Evolutionary conservation across 1,284 basidiomycete species (phyloP).

Genomic region (Austroboletus novae-zelandiae): DNA sequence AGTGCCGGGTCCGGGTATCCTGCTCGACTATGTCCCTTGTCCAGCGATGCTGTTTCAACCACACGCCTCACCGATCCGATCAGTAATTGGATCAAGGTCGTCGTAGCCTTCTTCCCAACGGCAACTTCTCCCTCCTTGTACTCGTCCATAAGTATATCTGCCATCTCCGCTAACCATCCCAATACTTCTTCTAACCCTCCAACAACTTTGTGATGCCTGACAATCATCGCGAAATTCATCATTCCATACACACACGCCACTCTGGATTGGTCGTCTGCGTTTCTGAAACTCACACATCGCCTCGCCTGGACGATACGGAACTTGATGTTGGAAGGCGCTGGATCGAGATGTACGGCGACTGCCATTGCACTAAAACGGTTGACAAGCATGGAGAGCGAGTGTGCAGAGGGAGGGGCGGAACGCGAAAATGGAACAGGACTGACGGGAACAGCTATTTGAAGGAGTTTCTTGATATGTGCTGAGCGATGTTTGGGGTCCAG

Average conservation of each 20-base stretch:
- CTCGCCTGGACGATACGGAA: slow-evolving; percentile 61
- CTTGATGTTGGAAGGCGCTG: slow-evolving; percentile 47
- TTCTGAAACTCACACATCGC: slow-evolving; percentile 66
- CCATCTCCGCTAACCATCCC: slow-evolving; percentile 69
- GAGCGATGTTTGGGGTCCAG: slow-evolving; percentile 37
- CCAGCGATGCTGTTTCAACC: slow-evolving; percentile 51
- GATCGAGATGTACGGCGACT: slow-evolving; percentile 74
- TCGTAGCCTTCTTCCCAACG: slow-evolving; percentile 18
- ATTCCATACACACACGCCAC: slow-evolving; percentile 75
- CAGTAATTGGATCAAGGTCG: slow-evolving; percentile 47
- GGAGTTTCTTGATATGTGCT: slow-evolving; percentile 63
- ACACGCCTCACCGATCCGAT: slow-evolving; percentile 63
- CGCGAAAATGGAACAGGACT: slow-evolving; percentile 66
- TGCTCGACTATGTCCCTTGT: slow-evolving; percentile 23
- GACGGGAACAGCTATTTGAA: slow-evolving; percentile 79
- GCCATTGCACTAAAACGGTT: slow-evolving; percentile 84
- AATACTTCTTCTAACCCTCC: slow-evolving; percentile 51
- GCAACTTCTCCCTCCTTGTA: slow-evolving; percentile 34
- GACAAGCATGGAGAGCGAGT: slow-evolving; percentile 78
- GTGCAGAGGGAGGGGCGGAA: slow-evolving; percentile 46
- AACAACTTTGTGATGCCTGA: slow-evolving; percentile 57
- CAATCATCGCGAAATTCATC: slow-evolving; percentile 71
- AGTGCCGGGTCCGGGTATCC: slow-evolving; percentile 69
- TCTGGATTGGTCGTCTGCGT: slow-evolving; percentile 70
- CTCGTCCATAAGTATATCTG: slow-evolving; percentile 59